A percentile compares a stretch with the other conserved stretches of the same genome.
Conservation (phyloP, 805 yeast genomes). For the Huiozyma sinensis region DNA sequence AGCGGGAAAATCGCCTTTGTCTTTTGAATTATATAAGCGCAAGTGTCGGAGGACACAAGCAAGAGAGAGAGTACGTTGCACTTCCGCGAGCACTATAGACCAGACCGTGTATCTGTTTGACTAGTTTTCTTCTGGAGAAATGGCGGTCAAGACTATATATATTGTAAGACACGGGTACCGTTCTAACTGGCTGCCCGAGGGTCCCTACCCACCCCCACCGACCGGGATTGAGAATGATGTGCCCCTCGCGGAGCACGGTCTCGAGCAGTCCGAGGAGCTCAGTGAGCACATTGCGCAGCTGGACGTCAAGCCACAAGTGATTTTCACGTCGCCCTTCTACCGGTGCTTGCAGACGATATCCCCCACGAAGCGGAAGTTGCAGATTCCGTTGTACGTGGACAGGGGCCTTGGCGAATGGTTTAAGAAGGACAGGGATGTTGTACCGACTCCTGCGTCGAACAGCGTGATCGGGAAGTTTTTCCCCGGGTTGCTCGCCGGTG, state of each 20-base stretch:
- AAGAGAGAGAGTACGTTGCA: too few relatives aligned
- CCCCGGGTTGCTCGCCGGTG: constrained; percentile 32
- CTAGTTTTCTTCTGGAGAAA: neutral
- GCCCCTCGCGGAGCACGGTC: constrained; percentile 80
- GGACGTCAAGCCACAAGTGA: constrained; percentile 44
- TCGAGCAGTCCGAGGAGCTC: constrained; percentile 74
- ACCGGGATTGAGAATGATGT: constrained; percentile 91
- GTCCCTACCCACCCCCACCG: constrained; percentile 70
- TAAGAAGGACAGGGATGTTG: constrained; percentile 50
- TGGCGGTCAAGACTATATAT: constrained; percentile 43
- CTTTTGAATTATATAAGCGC: too few relatives aligned
- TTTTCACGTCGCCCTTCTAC: constrained; percentile 80
- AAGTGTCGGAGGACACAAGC: too few relatives aligned
- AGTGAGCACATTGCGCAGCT: constrained; percentile 45
- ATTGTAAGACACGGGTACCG: constrained; percentile 86
- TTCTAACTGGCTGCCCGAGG: constrained; percentile 68
- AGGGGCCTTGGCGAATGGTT: constrained; percentile 94
- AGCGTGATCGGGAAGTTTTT: constrained; percentile 46
- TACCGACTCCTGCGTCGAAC: constrained; percentile 60
- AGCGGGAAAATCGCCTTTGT: too few relatives aligned
- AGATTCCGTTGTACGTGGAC: constrained; percentile 55
- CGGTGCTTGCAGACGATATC: constrained; percentile 77
- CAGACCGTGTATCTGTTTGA: too few relatives aligned
- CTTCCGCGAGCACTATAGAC: too few relatives aligned
- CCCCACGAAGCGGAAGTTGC: constrained; percentile 57